Evolutionary conservation across 2,329 filamentous ascomycete genomes (phyloP).

Genomic region (Aspergillus felis): DNA sequence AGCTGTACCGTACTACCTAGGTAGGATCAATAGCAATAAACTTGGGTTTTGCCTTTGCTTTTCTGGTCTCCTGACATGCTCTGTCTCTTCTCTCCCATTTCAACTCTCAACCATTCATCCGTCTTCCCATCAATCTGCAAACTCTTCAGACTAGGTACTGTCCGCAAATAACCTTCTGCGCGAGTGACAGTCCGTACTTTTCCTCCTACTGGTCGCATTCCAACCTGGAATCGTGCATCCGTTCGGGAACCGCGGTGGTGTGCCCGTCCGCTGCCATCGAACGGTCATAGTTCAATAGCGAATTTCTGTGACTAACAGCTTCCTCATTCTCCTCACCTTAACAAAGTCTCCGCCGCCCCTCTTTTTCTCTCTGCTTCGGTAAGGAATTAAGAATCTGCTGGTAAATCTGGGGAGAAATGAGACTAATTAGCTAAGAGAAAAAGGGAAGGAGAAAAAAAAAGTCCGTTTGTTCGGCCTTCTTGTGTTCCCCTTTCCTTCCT

Average conservation of each 20-base stretch:
- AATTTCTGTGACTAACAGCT: constrained; percentile 36
- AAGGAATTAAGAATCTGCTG: constrained; percentile 3
- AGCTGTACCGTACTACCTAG: too few species aligned
- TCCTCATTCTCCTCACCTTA: constrained; percentile 16
- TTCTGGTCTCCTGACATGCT: not conserved
- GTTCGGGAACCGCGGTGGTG: constrained; percentile 9
- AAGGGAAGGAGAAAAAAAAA: not conserved
- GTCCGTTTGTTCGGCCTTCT: not conserved
- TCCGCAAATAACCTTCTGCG: too few species aligned
- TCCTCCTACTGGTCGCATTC: too few species aligned
- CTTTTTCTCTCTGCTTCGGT: constrained; percentile 5
- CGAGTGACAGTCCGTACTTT: too few species aligned
- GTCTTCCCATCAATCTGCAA: too few species aligned
- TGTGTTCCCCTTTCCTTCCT: not conserved
- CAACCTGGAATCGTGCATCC: constrained; percentile 9
- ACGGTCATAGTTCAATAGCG: not conserved
- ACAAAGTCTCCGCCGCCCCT: constrained; percentile 18
- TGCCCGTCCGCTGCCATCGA: constrained; percentile 11
- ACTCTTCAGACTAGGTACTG: too few species aligned
- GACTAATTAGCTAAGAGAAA: constrained; percentile 8
- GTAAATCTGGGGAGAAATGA: constrained; percentile 29
- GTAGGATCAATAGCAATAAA: not conserved
- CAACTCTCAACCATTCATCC: too few species aligned
- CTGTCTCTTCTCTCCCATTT: not conserved
- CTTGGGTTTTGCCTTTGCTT: not conserved